A percentile compares a stretch with the other conserved stretches of the same genome.
Conservation (phyloP, 192 early-diverging fungal species). For the Phycomyces blakesleeanus region DNA sequence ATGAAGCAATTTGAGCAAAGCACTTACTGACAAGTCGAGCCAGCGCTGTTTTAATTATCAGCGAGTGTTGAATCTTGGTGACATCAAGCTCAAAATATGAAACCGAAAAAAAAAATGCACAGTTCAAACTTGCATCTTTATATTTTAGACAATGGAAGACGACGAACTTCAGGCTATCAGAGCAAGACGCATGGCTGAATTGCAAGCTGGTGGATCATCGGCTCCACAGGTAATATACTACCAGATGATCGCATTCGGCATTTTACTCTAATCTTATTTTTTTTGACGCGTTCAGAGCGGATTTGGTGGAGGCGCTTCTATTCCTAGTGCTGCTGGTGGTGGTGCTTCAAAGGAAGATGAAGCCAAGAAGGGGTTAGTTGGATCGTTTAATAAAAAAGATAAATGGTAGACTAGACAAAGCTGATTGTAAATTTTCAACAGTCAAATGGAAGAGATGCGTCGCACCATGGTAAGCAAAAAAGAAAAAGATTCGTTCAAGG, state of each 20-base stretch:
- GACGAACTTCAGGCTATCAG: constrained; percentile 77
- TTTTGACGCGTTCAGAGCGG: constrained; percentile 18
- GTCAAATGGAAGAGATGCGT: constrained; percentile 85
- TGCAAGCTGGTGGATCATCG: constrained; percentile 38
- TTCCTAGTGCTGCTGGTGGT: constrained; percentile 32
- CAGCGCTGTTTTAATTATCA: no score
- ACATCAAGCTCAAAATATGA: not conserved
- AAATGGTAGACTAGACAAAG: no score
- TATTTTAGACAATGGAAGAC: constrained; percentile 57
- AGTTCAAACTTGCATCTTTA: not conserved
- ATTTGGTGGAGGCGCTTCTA: constrained; percentile 41
- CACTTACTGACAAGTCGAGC: no score
- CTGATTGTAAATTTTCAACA: constrained; percentile 28
- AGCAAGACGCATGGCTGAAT: constrained; percentile 62
- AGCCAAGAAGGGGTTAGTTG: constrained; percentile 59
- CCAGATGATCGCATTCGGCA: constrained; percentile 10
- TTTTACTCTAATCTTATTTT: constrained; percentile 21
- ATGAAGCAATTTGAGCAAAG: no score
- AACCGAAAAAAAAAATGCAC: not conserved
- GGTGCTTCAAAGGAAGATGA: constrained; percentile 57
- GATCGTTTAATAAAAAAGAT: not conserved
- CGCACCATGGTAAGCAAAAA: constrained; percentile 70
- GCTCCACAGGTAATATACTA: constrained; percentile 28
- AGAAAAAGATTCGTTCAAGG: not conserved
- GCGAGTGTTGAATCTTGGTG: no score